These are phyloP conservation scores for Myochromella boudieri DNA, from an alignment of 768 basidiomycete genomes.

Conservation along the genomic window DNA sequence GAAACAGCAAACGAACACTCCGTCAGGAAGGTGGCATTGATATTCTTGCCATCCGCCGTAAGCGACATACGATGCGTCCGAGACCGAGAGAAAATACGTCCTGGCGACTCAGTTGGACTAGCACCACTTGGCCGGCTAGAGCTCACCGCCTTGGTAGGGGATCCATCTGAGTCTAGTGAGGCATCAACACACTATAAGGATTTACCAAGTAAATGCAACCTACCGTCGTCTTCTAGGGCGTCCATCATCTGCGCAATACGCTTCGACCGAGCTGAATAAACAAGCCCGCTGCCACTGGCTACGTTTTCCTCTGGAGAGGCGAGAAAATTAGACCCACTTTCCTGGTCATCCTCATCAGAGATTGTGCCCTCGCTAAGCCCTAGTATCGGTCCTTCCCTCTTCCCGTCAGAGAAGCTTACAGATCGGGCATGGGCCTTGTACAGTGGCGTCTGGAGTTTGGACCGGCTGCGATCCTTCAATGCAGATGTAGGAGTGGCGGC, in stretches of 20 bases:
- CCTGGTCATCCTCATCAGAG: constrained; percentile 34
- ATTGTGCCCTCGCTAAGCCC: constrained; percentile 45
- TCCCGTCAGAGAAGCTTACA: constrained; percentile 97
- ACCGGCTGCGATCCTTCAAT: constrained; percentile 50
- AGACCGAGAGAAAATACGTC: constrained; percentile 45
- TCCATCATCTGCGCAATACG: constrained; percentile 82
- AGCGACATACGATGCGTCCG: constrained; percentile 35
- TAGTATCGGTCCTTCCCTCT: constrained; percentile 82
- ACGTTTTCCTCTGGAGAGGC: constrained; percentile 1
- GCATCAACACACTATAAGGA: not conserved
- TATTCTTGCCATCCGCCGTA: constrained; percentile 30
- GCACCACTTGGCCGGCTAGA: constrained; percentile 37
- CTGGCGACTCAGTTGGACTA: constrained; percentile 29
- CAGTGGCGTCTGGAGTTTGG: constrained; percentile 56
- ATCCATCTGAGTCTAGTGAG: constrained; percentile 40
- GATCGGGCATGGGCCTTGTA: constrained; percentile 65
- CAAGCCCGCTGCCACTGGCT: constrained; percentile 30
- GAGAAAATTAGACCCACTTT: constrained; percentile 18
- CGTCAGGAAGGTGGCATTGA: constrained; percentile 69
- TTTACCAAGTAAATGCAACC: constrained; percentile 20
- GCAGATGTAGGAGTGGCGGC: constrained; percentile 58
- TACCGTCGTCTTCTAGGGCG: constrained; percentile 69
- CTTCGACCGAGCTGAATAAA: constrained; percentile 70
- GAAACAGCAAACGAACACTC: constrained; percentile 96
- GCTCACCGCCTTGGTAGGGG: constrained; percentile 51